Conservation (phyloP, 140 eudicot genomes). For the Erigeron philadelphicus region DNA sequence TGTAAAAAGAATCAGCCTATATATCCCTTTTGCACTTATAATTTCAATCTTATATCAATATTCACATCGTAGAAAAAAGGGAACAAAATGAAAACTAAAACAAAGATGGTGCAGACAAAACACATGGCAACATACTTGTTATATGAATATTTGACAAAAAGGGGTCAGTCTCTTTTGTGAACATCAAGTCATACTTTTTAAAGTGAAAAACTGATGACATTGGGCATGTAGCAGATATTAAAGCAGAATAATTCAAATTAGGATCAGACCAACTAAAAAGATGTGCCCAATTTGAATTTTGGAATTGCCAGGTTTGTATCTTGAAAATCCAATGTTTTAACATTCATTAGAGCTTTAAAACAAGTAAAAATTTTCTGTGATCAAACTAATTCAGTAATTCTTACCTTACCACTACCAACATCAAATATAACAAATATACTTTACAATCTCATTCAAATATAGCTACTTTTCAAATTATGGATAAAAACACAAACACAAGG, state of each 20-base stretch:
- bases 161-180: not conserved
- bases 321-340: not conserved
- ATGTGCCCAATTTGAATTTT: not conserved
- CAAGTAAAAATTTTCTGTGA: not conserved
- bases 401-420: conserved; percentile 5
- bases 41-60: not conserved
- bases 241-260: not conserved
- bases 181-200: not conserved
- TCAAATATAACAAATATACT: not conserved
- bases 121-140: not conserved
- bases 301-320: conserved; percentile 11
- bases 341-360: not conserved
- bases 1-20: too few relatives aligned
- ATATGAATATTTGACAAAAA: not conserved
- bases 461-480: conserved; percentile 8
- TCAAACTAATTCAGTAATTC: not conserved
- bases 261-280: not conserved
- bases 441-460: not conserved
- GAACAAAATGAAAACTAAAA: too few relatives aligned
- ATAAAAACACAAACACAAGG: not conserved
- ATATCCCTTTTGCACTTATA: not conserved
- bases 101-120: not conserved
- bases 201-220: not conserved
- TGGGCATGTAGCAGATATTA: not conserved
- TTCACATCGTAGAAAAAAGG: too few relatives aligned